Conservation (phyloP, 2,329 filamentous ascomycete genomes). For the Neofusicoccum kwambonambiense region DNA sequence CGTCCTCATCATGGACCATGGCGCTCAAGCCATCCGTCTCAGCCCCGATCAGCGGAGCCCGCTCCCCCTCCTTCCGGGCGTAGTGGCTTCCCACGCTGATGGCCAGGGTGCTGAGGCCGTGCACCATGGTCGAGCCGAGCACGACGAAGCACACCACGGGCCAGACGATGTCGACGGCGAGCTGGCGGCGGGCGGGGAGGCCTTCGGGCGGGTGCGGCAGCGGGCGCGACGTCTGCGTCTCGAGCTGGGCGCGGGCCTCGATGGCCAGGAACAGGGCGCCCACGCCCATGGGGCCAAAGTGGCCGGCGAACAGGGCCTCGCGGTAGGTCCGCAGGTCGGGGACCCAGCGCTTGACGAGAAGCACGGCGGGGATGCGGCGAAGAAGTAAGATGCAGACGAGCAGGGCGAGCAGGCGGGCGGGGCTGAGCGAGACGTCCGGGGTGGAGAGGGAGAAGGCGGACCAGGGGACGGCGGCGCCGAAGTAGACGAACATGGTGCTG, state of each 20-base stretch:
- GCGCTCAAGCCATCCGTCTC: conserved; percentile 52
- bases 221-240: conserved; percentile 48
- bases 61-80: conserved; percentile 44
- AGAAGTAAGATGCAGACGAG: conserved; percentile 52
- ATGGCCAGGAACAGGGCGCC: conserved; percentile 58
- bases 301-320: conserved; percentile 56
- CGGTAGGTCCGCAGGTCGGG: conserved; percentile 50
- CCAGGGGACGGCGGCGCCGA: conserved; percentile 57
- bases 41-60: conserved; percentile 50
- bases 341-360: conserved; percentile 48
- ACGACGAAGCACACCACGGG: conserved; percentile 57
- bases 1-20: conserved; percentile 41
- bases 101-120: conserved; percentile 53
- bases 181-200: conserved; percentile 32
- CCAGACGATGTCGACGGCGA: conserved; percentile 50
- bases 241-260: conserved; percentile 53
- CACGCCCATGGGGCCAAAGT: conserved; percentile 59
- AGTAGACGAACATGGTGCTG: conserved; percentile 56
- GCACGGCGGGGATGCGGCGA: conserved; percentile 53
- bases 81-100: conserved; percentile 53
- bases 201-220: conserved; percentile 44
- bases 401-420: conserved; percentile 44
- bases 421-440: conserved; percentile 37
- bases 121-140: conserved; percentile 53
- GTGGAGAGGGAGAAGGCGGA: conserved; percentile 35